Base-by-base conservation (phyloP, 164 flowering plant genomes). In the Stephania cephalantha region DNA sequence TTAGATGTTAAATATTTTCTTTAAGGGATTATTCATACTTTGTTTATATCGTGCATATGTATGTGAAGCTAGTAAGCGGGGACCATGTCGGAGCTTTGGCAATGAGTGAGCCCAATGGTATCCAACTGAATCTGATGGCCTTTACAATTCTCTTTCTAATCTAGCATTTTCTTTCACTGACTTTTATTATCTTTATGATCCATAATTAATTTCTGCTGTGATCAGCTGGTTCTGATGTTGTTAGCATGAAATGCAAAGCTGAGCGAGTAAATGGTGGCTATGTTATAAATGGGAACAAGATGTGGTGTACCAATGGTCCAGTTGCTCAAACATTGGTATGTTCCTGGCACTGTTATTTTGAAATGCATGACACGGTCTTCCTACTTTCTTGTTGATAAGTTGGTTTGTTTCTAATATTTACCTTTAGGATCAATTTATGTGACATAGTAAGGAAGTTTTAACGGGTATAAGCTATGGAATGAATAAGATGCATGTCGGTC, bases 81-180 rank as follows among this genome's bases (percentile, higher is more conserved):
- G 98, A 96, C 81, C 99, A 96, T 81, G 90, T 96, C 7, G 99
- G 99, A 82, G 99, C 99, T 80, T 87, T 96, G 78, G 97, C 97
- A 72, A 96, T 96, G 98, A 96, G 99, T 86, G 99, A 96, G 80
- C 97, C 99, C 71, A 94, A 96, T 85, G 93, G 99, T 96, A 91
- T 79, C 71, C 76, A 68, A 20, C 70, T 9, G 44, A 46, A 11
- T 31, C 66, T 73, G 18, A 12, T 70, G 55, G 11, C 64, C 12
- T 44, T 70, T 42, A 63, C 53, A 53, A 64, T 69, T 77, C 25
- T 5, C 77, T 76, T 72, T 58, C 5, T 58, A 52, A 67, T 68
- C 15, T 45, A 63, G 45, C 8, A 71, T 18, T 58, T 35, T 2
- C 71, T 18, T 70, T 61, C 64, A 17, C 30, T 30, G 17, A 7